These are phyloP conservation scores for Linum tenue DNA, from an alignment of 345 rosid species.

Conservation along the genomic window DNA sequence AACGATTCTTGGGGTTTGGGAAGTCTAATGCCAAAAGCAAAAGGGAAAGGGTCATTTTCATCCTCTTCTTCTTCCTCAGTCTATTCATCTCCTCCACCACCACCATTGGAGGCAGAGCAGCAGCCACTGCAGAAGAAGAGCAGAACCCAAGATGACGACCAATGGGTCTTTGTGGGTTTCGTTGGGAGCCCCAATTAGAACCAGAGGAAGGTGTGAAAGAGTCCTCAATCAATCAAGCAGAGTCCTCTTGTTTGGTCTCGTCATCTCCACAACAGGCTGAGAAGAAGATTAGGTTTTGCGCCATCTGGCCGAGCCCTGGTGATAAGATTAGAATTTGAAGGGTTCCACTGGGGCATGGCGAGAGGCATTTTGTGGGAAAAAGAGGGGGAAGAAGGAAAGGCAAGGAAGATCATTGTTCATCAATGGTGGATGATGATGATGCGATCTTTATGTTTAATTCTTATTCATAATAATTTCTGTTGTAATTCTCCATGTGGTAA, in stretches of 20 bases:
- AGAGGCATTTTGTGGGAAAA: constrained; percentile 4
- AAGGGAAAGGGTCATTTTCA: background rate
- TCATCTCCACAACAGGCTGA: too few species aligned
- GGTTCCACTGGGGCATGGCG: background rate
- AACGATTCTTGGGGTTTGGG: constrained; percentile 20
- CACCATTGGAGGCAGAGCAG: background rate
- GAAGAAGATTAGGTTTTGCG: too few species aligned
- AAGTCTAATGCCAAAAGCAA: too few species aligned
- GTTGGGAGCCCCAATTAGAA: constrained; percentile 30
- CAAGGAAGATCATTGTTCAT: too few species aligned
- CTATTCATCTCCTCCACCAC: constrained; percentile 15
- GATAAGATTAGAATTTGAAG: too few species aligned
- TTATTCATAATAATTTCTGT: too few species aligned
- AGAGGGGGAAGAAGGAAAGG: constrained; percentile 2
- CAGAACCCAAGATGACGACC: constrained; percentile 28
- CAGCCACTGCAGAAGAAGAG: constrained; percentile 44
- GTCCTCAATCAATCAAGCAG: background rate
- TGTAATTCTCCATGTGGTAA: too few species aligned
- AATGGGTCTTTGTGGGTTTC: constrained; percentile 30
- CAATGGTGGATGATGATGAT: too few species aligned
- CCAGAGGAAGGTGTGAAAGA: background rate
- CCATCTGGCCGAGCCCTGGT: too few species aligned
- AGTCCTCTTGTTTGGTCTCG: too few species aligned
- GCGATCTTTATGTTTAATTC: too few species aligned
- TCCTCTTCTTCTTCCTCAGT: constrained; percentile 7